Conservation (phyloP, 371 early-diverging fungal genomes). For the Apophysomyces variabilis region DNA sequence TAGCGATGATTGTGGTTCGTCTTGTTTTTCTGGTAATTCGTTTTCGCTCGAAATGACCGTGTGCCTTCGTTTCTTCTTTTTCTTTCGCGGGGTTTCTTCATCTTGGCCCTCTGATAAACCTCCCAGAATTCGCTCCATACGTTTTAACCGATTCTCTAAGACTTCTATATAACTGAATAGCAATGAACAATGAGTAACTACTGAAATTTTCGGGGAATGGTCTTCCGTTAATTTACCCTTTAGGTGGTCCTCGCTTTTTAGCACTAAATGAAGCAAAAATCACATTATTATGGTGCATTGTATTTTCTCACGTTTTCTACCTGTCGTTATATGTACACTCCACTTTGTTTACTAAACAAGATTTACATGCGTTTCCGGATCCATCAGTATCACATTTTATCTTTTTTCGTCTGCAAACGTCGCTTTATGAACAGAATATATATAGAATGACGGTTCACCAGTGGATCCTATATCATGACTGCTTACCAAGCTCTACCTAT, state of each 20-base stretch:
- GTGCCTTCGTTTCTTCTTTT: background rate
- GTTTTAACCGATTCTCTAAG: slow-evolving; percentile 65
- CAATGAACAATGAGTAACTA: background rate
- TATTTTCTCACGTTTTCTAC: slow-evolving; percentile 14
- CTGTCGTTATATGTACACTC: slow-evolving; percentile 38
- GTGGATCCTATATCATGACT: background rate
- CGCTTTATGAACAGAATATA: slow-evolving; percentile 16
- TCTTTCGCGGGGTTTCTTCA: background rate
- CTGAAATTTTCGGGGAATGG: background rate
- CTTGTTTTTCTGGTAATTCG: slow-evolving; percentile 3
- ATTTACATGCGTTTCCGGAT: slow-evolving; percentile 21
- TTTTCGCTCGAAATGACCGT: background rate
- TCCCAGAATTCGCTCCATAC: slow-evolving; percentile 67
- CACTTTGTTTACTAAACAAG: slow-evolving; percentile 19
- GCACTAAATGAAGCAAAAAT: slow-evolving; percentile 25
- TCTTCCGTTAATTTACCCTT: slow-evolving; percentile 18
- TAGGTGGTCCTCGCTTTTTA: slow-evolving; percentile 50
- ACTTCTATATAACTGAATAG: slow-evolving; percentile 62
- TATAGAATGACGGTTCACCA: no score
- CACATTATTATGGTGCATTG: slow-evolving; percentile 1
- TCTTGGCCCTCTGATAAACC: slow-evolving; percentile 36
- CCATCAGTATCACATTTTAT: slow-evolving; percentile 30
- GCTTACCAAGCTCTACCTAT: slow-evolving; percentile 16
- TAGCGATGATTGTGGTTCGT: background rate
- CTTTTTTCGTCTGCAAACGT: slow-evolving; percentile 37